Evolutionary conservation across 192 early-diverging fungal genomes (phyloP).

Genomic region (Podila horticola): DNA sequence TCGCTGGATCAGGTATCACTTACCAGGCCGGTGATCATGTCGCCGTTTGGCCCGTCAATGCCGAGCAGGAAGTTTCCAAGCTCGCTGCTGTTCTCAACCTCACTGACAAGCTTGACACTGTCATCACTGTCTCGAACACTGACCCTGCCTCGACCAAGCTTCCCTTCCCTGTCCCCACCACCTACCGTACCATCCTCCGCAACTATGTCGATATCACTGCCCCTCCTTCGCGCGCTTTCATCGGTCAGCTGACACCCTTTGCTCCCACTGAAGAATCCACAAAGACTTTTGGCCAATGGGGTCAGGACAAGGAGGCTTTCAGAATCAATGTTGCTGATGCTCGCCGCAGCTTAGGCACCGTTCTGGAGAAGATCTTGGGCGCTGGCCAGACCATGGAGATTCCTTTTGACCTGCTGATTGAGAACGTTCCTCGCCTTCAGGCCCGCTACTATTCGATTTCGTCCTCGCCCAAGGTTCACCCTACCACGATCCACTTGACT

Average conservation of each 20-base stretch:
- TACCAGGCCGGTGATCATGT: conserved; percentile 97
- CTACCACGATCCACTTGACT: conserved; percentile 84
- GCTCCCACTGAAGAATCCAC: conserved; percentile 65
- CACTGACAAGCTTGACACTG: conserved; percentile 70
- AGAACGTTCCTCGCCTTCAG: conserved; percentile 83
- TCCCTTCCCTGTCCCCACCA: conserved; percentile 90
- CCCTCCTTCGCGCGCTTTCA: conserved; percentile 74
- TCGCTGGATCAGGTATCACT: conserved; percentile 79
- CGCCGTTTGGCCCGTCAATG: conserved; percentile 91
- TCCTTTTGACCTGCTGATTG: conserved; percentile 86
- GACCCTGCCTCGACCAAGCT: conserved; percentile 81
- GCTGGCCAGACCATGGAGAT: conserved; percentile 62
- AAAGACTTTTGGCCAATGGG: conserved; percentile 62
- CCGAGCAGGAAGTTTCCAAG: conserved; percentile 77
- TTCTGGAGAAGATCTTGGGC: conserved; percentile 75
- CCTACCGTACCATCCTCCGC: conserved; percentile 87
- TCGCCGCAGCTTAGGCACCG: conserved; percentile 77
- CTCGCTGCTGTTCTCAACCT: conserved; percentile 73
- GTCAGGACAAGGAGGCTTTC: conserved; percentile 77
- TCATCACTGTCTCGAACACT: conserved; percentile 76
- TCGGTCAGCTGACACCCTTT: conserved; percentile 69
- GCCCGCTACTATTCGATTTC: conserved; percentile 98
- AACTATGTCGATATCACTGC: conserved; percentile 92
- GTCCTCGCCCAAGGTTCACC: conserved; percentile 83
- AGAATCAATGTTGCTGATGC: conserved; percentile 66